Conservation (phyloP, 805 yeast species). For the Candida qinlingensis region DNA sequence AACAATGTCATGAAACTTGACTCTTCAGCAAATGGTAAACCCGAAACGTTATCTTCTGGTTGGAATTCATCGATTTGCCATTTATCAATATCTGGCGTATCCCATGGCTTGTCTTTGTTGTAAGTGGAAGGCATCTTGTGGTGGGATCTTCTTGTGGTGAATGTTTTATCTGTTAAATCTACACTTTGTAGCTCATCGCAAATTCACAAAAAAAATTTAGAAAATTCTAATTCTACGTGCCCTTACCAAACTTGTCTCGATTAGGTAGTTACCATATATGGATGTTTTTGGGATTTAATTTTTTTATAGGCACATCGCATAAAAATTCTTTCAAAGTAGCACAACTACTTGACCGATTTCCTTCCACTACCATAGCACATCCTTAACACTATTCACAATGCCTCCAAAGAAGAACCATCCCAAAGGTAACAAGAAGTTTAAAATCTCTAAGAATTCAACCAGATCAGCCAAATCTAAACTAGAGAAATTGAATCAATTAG, state of each 20-base stretch:
- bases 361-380: neutral
- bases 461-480: constrained; percentile 6
- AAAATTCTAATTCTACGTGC: neutral
- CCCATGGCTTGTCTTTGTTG: constrained; percentile 97
- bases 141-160: neutral
- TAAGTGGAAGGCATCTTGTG: constrained; percentile 82
- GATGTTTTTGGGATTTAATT: neutral
- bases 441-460: constrained; percentile 6
- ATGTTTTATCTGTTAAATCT: no score
- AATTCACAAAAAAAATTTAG: constrained; percentile 1
- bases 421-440: constrained; percentile 13
- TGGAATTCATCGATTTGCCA: constrained; percentile 88
- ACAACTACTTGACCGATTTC: no score
- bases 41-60: constrained; percentile 83
- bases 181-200: constrained; percentile 1
- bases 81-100: constrained; percentile 88
- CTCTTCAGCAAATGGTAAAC: constrained; percentile 90
- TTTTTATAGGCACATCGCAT: neutral
- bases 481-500: constrained; percentile 10
- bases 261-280: neutral
- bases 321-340: no score
- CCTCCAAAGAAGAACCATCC: constrained; percentile 7
- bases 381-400: constrained; percentile 1
- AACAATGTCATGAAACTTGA: constrained; percentile 91
- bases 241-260: neutral